phyloP scores from a whole-genome alignment of 176 grass and related monocot genomes.

The Elaeis guineensis region DNA sequence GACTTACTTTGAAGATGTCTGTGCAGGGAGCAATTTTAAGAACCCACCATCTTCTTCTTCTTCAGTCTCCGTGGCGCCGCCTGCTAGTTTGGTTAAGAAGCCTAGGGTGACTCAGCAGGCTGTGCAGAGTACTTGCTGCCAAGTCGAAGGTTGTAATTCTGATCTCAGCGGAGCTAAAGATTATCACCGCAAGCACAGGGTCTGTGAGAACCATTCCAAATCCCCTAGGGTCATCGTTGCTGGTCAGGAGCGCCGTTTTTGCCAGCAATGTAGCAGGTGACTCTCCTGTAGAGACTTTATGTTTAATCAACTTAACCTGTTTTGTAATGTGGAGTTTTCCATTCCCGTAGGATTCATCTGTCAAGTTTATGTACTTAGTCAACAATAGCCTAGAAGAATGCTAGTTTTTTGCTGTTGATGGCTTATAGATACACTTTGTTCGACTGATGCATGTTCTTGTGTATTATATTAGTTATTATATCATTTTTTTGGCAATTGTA shows the following conservation, averaged over 20 bases:
- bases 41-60: neutral
- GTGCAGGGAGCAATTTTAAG: too few species aligned
- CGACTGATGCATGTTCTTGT: too few species aligned
- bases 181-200: conserved; percentile 15
- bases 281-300: neutral
- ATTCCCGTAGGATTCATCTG: too few species aligned
- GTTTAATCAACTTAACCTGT: neutral
- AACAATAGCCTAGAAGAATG: too few species aligned
- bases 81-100: neutral
- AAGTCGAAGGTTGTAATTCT: conserved; percentile 15
- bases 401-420: too few species aligned
- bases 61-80: neutral
- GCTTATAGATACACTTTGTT: too few species aligned
- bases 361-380: too few species aligned
- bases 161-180: conserved; percentile 11
- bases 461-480: too few species aligned
- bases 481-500: too few species aligned
- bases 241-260: conserved; percentile 13
- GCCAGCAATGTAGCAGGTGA: conserved; percentile 21
- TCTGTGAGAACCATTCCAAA: conserved; percentile 13
- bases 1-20: conserved; percentile 3
- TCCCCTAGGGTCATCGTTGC: conserved; percentile 7
- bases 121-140: neutral
- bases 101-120: neutral
- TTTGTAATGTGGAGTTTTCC: neutral